Conservation (phyloP, 139 green algal genomes). For the Coelastrella sp. region DNA sequence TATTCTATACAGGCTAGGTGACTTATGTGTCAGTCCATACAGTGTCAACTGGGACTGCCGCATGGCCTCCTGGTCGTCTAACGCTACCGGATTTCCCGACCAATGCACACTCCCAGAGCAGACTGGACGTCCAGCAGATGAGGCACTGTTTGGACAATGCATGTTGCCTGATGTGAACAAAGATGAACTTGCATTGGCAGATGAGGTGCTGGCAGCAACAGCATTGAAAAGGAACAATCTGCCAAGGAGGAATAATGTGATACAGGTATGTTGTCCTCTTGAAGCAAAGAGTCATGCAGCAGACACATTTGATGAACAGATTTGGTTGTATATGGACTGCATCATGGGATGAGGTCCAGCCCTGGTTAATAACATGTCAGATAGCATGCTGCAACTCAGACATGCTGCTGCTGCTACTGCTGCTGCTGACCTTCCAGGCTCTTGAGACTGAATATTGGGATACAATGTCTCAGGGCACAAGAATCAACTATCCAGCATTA, state of each 20-base stretch:
- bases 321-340: no score
- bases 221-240: background rate
- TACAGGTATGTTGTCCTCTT: background rate
- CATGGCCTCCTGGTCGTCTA: constrained; percentile 9
- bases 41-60: constrained; percentile 69
- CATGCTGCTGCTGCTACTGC: no score
- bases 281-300: no score
- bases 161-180: constrained; percentile 58
- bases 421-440: no score
- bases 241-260: background rate
- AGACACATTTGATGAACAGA: no score
- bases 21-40: constrained; percentile 65
- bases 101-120: constrained; percentile 55
- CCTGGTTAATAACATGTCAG: no score
- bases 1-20: constrained; percentile 48
- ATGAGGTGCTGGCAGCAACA: constrained; percentile 47
- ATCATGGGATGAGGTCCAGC: no score
- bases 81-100: constrained; percentile 55
- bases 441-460: background rate
- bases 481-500: background rate
- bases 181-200: constrained; percentile 53
- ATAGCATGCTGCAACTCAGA: no score
- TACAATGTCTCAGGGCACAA: background rate
- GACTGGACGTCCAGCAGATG: background rate
- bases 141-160: constrained; percentile 66